Percentiles rank a stretch among this genome's conserved stretches.
These are phyloP conservation scores for Caryopteris hybrid DNA, from an alignment of 305 asterid species.

Conservation along the genomic window DNA sequence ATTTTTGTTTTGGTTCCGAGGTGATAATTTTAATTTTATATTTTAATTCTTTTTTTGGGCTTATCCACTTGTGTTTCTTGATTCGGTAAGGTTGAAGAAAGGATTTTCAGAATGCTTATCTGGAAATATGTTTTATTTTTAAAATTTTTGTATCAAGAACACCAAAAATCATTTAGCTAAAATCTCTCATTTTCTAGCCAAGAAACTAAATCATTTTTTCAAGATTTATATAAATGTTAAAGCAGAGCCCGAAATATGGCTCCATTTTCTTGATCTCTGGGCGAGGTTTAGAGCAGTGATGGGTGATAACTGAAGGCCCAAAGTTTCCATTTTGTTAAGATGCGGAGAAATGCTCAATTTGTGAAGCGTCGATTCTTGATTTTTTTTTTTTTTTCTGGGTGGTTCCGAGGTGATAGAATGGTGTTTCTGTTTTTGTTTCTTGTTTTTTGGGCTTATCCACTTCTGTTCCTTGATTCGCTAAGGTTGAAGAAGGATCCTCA, in stretches of 20 bases:
- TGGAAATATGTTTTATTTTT: background rate
- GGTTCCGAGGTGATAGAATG: no score
- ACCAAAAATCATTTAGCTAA: no score
- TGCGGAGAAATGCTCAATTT: background rate
- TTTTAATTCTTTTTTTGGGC: no score
- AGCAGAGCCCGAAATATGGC: constrained; percentile 27
- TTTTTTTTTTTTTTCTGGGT: no score
- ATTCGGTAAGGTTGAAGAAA: constrained; percentile 7
- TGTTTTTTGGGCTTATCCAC: no score
- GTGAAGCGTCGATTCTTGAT: background rate
- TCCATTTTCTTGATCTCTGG: constrained; percentile 25
- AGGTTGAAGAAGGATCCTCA: background rate
- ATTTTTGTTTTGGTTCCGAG: background rate
- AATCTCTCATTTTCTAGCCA: no score
- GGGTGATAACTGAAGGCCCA: constrained; percentile 39
- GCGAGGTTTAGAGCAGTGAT: constrained; percentile 29
- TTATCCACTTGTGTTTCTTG: no score
- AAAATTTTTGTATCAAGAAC: no score
- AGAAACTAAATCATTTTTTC: no score
- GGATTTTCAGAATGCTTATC: background rate
- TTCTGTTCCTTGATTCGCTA: constrained; percentile 14
- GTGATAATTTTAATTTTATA: no score
- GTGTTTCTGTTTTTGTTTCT: no score
- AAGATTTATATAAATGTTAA: no score
- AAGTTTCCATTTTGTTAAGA: constrained; percentile 40